Conservation (phyloP, 2,329 filamentous ascomycete species). For the Trichoderma cornu-damae region DNA sequence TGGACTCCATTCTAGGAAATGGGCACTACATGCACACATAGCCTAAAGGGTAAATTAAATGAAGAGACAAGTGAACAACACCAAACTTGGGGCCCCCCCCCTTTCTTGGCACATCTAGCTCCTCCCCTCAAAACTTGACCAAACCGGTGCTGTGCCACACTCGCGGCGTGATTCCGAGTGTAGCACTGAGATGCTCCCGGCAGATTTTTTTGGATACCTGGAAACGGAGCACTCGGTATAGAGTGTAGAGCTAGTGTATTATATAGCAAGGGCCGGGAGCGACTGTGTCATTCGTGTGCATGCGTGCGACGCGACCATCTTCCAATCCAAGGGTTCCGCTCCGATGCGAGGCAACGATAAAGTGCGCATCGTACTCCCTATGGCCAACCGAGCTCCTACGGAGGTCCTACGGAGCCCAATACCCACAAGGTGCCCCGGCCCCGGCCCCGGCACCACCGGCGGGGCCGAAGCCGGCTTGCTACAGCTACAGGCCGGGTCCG, state of each 20-base stretch:
- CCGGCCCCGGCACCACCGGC: not conserved
- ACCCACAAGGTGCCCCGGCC: not conserved
- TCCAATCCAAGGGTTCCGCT: too few species aligned
- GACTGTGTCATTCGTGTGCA: too few species aligned
- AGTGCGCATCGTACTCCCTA: slow-evolving; percentile 5
- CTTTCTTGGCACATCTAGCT: not conserved
- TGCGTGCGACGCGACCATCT: too few species aligned
- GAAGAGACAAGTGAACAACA: not conserved
- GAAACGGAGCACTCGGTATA: too few species aligned
- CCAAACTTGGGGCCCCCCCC: not conserved
- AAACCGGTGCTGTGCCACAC: not conserved
- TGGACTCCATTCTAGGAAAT: too few species aligned
- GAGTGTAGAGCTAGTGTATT: too few species aligned
- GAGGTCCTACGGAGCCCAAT: not conserved
- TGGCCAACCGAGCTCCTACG: not conserved
- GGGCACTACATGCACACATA: too few species aligned
- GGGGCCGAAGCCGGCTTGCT: not conserved
- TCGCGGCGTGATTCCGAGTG: not conserved
- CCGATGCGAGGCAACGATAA: not conserved
- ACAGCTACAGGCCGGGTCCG: slow-evolving; percentile 1
- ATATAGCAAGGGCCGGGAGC: too few species aligned
- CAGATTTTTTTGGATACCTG: not conserved
- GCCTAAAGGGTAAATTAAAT: not conserved
- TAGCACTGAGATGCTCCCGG: not conserved
- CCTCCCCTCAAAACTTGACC: not conserved